Percentiles rank a stretch among this genome's conserved stretches.
phyloP scores from a whole-genome alignment of 106 monocot genomes.

The Acanthochlamys bracteata region DNA sequence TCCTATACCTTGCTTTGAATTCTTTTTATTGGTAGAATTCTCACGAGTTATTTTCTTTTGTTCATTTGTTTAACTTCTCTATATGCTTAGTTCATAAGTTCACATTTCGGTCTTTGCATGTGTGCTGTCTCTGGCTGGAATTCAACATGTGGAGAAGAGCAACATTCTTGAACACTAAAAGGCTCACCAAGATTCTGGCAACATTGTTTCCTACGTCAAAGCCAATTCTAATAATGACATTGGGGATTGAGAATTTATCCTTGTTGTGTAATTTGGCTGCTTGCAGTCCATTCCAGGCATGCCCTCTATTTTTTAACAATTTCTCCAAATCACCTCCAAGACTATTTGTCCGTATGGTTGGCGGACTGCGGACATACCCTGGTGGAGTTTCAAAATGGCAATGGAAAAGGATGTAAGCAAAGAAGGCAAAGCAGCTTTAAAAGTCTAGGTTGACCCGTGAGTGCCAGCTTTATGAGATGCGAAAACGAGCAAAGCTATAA shows the following conservation, averaged over 20 bases:
- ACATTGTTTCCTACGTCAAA: not conserved
- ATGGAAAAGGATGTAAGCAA: slow-evolving; percentile 97
- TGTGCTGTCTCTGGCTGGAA: no score
- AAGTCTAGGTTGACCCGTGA: slow-evolving; percentile 79
- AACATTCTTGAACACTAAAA: no score
- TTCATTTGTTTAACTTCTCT: no score
- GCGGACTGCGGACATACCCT: slow-evolving; percentile 83
- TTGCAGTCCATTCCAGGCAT: not conserved
- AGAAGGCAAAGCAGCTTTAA: slow-evolving; percentile 89
- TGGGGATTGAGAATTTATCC: not conserved
- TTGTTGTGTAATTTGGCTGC: not conserved
- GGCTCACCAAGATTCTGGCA: no score
- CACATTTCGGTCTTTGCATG: no score
- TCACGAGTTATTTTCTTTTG: no score
- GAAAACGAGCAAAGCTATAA: slow-evolving; percentile 81
- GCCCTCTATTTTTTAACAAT: not conserved
- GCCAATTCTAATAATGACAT: not conserved
- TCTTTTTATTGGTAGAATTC: no score
- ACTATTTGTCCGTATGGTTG: slow-evolving; percentile 60
- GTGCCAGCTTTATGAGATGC: slow-evolving; percentile 90
- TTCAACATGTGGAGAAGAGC: no score
- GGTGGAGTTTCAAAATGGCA: slow-evolving; percentile 98
- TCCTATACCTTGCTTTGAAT: no score
- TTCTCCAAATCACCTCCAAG: slow-evolving; percentile 5
- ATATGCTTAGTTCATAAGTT: no score